These are phyloP conservation scores for Margaritispora aquatica DNA, from an alignment of 495 filamentous ascomycete species.

Conservation along the genomic window DNA sequence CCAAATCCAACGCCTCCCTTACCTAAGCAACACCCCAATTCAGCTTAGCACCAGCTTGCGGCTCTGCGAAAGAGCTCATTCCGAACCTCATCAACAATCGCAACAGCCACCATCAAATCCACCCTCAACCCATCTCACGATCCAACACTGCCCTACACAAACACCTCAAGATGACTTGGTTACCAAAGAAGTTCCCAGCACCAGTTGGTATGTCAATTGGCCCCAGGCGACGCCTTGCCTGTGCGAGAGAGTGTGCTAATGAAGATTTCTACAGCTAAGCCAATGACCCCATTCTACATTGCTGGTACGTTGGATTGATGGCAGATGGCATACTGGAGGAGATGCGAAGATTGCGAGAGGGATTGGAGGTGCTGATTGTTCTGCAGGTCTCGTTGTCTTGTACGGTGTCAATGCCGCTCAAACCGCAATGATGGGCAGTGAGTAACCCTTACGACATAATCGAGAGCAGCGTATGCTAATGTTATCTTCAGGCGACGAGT, in stretches of 20 bases:
- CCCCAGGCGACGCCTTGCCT: slow-evolving; percentile 10
- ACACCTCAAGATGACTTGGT: slow-evolving; percentile 55
- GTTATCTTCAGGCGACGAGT: slow-evolving; percentile 68
- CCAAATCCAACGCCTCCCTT: too few relatives aligned
- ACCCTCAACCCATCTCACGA: slow-evolving; percentile 16
- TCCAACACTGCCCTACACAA: slow-evolving; percentile 8
- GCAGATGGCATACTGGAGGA: background rate
- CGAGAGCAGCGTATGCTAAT: slow-evolving; percentile 18
- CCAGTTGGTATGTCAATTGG: slow-evolving; percentile 67
- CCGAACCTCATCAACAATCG: slow-evolving; percentile 9
- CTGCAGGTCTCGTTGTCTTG: slow-evolving; percentile 67
- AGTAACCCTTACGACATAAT: slow-evolving; percentile 33
- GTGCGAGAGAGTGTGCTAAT: slow-evolving; percentile 7
- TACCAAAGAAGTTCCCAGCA: slow-evolving; percentile 90
- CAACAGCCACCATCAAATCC: slow-evolving; percentile 13
- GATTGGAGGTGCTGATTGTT: slow-evolving; percentile 28
- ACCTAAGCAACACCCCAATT: background rate
- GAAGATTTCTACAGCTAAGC: slow-evolving; percentile 56
- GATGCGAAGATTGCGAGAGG: background rate
- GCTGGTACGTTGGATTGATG: slow-evolving; percentile 70
- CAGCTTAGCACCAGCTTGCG: background rate
- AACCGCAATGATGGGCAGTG: slow-evolving; percentile 65
- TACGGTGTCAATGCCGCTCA: slow-evolving; percentile 83
- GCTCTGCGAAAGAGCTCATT: slow-evolving; percentile 11
- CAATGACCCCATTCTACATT: slow-evolving; percentile 86